Percentiles rank a stretch among this genome's conserved stretches.
These are phyloP conservation scores for Barbatosphaeria neglecta DNA, from an alignment of 495 filamentous ascomycete genomes.

Conservation along the genomic window DNA sequence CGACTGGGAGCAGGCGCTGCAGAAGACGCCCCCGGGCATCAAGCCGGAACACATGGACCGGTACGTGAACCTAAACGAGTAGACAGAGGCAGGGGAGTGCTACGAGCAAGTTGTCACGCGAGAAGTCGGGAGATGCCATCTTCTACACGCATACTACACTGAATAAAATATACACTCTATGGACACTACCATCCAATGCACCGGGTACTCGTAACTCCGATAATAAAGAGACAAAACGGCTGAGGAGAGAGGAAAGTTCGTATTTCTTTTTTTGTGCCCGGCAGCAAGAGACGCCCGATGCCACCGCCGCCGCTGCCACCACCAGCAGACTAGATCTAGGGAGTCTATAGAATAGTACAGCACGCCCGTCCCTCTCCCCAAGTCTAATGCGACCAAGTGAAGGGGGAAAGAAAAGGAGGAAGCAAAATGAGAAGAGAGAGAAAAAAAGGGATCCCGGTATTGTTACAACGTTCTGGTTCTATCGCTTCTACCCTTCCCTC, in stretches of 20 bases:
- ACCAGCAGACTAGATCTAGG: neutral
- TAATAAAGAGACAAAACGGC: no score
- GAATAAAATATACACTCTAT: no score
- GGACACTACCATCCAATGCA: no score
- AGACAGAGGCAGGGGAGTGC: neutral
- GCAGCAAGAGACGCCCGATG: no score
- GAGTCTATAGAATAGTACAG: neutral
- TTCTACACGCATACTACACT: no score
- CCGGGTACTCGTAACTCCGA: no score
- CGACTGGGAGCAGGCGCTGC: constrained; percentile 69
- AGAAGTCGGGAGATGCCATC: no score
- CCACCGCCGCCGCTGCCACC: no score
- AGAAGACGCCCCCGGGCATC: constrained; percentile 69
- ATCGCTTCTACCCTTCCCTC: neutral
- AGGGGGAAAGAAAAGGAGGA: neutral
- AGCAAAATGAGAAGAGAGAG: no score
- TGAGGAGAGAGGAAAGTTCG: no score
- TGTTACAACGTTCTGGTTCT: neutral
- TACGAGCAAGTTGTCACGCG: no score
- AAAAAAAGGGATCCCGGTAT: neutral
- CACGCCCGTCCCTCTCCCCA: neutral
- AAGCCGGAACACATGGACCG: constrained; percentile 10
- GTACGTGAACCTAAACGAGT: neutral
- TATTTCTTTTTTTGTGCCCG: no score
- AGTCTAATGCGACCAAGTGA: neutral